These are phyloP conservation scores for Fusarium sp. DNA, from an alignment of 2,329 filamentous ascomycete genomes.

Conservation along the genomic window DNA sequence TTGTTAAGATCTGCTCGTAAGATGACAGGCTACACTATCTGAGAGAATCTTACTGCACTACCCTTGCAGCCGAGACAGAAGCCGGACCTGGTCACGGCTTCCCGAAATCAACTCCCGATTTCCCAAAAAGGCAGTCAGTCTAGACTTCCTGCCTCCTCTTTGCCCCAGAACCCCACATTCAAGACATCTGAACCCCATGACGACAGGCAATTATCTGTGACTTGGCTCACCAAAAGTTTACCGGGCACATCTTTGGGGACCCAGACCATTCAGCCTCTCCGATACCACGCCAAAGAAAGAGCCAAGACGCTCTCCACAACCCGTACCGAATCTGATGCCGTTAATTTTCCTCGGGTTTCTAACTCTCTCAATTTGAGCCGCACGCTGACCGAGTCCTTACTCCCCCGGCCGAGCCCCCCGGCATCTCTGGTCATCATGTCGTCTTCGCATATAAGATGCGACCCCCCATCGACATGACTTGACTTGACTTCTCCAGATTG, in stretches of 20 bases:
- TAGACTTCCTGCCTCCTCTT: conserved; percentile 36
- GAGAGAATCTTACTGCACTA: neutral
- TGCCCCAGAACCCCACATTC: conserved; percentile 46
- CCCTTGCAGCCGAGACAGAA: conserved; percentile 40
- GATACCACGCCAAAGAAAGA: conserved; percentile 13
- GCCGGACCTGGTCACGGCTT: conserved; percentile 42
- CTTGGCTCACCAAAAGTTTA: conserved; percentile 2
- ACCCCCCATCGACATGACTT: conserved; percentile 17
- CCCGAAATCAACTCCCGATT: conserved; percentile 48
- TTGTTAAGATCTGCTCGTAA: conserved; percentile 1
- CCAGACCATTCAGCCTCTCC: conserved; percentile 6
- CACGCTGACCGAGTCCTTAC: conserved; percentile 12
- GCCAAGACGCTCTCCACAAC: conserved; percentile 29
- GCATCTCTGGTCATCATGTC: conserved; percentile 24
- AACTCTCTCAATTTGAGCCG: conserved; percentile 10
- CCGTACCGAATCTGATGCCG: conserved; percentile 39
- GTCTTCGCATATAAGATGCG: conserved; percentile 36
- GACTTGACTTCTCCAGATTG: conserved; percentile 1
- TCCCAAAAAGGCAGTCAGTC: conserved; percentile 43
- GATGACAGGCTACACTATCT: neutral
- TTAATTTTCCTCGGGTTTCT: conserved; percentile 31
- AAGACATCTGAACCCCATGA: conserved; percentile 35
- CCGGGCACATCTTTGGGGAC: conserved; percentile 12
- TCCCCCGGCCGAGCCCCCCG: conserved; percentile 19
- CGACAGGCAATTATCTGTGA: conserved; percentile 18